These are phyloP conservation scores for Shiraia sp. DNA, from an alignment of 2,329 filamentous ascomycete genomes.

Conservation along the genomic window DNA sequence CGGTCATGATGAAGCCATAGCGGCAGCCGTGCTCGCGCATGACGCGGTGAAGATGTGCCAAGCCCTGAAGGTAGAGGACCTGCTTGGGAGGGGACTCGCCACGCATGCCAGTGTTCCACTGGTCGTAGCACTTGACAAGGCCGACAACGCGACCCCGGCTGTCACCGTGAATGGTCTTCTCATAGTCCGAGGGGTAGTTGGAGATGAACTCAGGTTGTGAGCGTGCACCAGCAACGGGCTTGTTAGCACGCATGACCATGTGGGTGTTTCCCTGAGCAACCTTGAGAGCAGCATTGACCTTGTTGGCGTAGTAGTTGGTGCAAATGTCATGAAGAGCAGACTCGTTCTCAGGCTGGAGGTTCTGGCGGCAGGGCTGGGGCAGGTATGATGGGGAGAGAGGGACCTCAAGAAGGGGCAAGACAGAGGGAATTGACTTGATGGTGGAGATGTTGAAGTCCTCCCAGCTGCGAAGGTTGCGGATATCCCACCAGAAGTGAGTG, in stretches of 20 bases:
- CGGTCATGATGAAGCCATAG: constrained; percentile 95
- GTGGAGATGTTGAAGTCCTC: constrained; percentile 73
- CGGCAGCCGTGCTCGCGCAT: constrained; percentile 94
- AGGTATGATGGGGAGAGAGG: constrained; percentile 66
- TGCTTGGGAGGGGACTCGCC: constrained; percentile 81
- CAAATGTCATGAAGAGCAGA: constrained; percentile 75
- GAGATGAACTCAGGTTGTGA: constrained; percentile 69
- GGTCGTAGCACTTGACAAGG: constrained; percentile 87
- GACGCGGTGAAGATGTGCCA: constrained; percentile 82
- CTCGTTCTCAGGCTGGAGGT: constrained; percentile 77
- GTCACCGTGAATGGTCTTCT: constrained; percentile 54
- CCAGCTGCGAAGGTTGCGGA: constrained; percentile 86
- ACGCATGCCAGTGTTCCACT: constrained; percentile 95
- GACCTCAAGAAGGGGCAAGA: constrained; percentile 68
- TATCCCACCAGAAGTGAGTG: constrained; percentile 95
- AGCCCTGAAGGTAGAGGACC: constrained; percentile 84
- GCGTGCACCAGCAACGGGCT: constrained; percentile 47
- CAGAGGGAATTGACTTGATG: constrained; percentile 73
- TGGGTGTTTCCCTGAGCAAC: constrained; percentile 72
- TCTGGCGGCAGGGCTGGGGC: constrained; percentile 59
- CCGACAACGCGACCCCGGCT: constrained; percentile 69
- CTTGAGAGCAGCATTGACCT: constrained; percentile 81
- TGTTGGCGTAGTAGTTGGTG: constrained; percentile 77
- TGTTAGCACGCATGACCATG: constrained; percentile 52
- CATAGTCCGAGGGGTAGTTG: constrained; percentile 59